Evolutionary conservation across 257 asterid species (phyloP).

Genomic region (Catharanthus roseus): DNA sequence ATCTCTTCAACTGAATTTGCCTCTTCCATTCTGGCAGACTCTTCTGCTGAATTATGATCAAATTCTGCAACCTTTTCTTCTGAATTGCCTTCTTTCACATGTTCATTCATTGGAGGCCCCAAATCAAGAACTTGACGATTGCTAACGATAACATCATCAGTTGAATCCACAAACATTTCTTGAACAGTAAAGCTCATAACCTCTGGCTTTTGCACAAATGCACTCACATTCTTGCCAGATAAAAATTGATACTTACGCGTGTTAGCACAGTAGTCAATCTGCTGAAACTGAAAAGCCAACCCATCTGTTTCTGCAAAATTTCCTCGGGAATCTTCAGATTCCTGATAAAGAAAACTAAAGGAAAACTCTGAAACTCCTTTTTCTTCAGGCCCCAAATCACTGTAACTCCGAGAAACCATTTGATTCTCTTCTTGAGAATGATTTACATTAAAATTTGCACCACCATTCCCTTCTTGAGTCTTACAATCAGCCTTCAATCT

Average conservation of each 20-base stretch:
- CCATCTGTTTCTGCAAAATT: slow-evolving; percentile 31
- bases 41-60: background rate
- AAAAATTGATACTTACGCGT: slow-evolving; percentile 38
- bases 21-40: background rate
- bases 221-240: slow-evolving; percentile 33
- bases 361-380: slow-evolving; percentile 4
- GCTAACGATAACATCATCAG: slow-evolving; percentile 31
- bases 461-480: slow-evolving; percentile 25
- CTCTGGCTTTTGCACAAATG: slow-evolving; percentile 42
- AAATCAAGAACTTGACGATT: slow-evolving; percentile 23
- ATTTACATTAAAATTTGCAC: slow-evolving; percentile 23
- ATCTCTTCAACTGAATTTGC: slow-evolving; percentile 17
- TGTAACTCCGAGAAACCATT: slow-evolving; percentile 19
- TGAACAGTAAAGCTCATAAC: slow-evolving; percentile 29
- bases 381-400: slow-evolving; percentile 21
- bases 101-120: background rate
- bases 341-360: slow-evolving; percentile 11
- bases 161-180: slow-evolving; percentile 46
- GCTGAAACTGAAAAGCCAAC: slow-evolving; percentile 35
- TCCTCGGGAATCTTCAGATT: slow-evolving; percentile 11
- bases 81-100: background rate
- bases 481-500: slow-evolving; percentile 32
- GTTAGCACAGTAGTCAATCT: slow-evolving; percentile 23
- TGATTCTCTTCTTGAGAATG: slow-evolving; percentile 26
- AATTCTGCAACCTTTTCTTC: slow-evolving; percentile 11